Evolutionary conservation across 2,329 filamentous ascomycete species (phyloP).

Genomic region (Verticillium albo-atrum): DNA sequence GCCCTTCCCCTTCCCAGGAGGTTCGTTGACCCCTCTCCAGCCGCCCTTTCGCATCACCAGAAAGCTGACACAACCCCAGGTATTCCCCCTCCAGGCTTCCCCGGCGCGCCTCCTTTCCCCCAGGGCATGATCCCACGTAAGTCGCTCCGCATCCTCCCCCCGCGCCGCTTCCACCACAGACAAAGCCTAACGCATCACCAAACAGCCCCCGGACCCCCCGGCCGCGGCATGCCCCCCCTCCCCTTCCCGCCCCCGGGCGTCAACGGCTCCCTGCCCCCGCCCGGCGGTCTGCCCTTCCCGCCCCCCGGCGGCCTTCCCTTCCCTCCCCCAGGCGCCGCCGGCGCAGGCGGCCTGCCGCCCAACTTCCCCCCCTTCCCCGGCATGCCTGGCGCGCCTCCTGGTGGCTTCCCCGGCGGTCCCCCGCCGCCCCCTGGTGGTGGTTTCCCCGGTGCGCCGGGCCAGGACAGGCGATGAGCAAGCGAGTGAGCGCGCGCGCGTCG

Average conservation of each 20-base stretch:
- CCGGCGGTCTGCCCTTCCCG: constrained; percentile 39
- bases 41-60: constrained; percentile 17
- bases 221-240: constrained; percentile 43
- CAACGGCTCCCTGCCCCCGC: constrained; percentile 30
- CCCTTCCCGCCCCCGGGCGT: constrained; percentile 37
- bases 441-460: constrained; percentile 32
- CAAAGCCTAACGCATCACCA: neutral
- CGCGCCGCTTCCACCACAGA: neutral
- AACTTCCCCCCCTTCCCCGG: constrained; percentile 43
- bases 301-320: constrained; percentile 24
- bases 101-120: constrained; percentile 36
- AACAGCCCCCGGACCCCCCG: constrained; percentile 40
- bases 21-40: constrained; percentile 21
- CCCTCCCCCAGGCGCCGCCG: constrained; percentile 15
- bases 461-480: constrained; percentile 34
- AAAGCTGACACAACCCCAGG: constrained; percentile 29
- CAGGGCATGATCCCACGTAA: constrained; percentile 47
- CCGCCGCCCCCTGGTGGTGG: constrained; percentile 24
- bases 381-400: constrained; percentile 24
- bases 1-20: constrained; percentile 61
- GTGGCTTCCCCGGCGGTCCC: constrained; percentile 31
- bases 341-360: constrained; percentile 33
- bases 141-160: constrained; percentile 20
- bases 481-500: too few species aligned
- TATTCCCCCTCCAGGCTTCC: constrained; percentile 53